phyloP scores from a whole-genome alignment of 192 early-diverging fungal species.

The Cladochytrium replicatum region DNA sequence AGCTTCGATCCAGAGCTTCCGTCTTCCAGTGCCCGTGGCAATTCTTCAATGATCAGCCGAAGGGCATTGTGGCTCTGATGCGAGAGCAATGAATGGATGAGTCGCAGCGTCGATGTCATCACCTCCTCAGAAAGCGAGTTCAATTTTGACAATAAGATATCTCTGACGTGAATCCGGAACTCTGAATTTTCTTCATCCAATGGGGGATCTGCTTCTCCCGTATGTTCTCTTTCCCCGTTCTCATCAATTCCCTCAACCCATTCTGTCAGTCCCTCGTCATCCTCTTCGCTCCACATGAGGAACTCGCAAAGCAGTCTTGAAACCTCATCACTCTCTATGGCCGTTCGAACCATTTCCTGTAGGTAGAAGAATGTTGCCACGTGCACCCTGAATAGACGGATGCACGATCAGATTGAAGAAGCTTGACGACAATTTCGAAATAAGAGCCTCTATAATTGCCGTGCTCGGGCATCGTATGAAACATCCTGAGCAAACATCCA shows the following conservation, averaged over 20 bases:
- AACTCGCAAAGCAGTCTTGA: constrained; percentile 66
- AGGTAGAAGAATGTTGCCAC: constrained; percentile 85
- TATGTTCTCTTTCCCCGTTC: too few relatives aligned
- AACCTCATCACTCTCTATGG: constrained; percentile 59
- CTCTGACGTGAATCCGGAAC: constrained; percentile 26
- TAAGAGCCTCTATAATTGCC: too few relatives aligned
- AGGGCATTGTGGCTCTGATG: constrained; percentile 70
- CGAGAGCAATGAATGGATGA: constrained; percentile 64
- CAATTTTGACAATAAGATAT: constrained; percentile 76
- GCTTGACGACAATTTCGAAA: constrained; percentile 55
- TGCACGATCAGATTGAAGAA: constrained; percentile 76
- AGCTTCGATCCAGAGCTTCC: too few relatives aligned
- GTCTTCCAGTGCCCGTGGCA: too few relatives aligned
- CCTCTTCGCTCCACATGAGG: constrained; percentile 58
- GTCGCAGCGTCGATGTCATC: constrained; percentile 69
- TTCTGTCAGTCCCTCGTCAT: constrained; percentile 34
- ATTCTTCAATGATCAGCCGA: constrained; percentile 58
- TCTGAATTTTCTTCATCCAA: constrained; percentile 7
- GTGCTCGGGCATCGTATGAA: too few relatives aligned
- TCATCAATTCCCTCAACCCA: too few relatives aligned
- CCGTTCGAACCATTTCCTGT: constrained; percentile 63
- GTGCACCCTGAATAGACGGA: constrained; percentile 70
- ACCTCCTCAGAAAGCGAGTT: constrained; percentile 79
- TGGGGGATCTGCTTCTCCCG: too few relatives aligned
- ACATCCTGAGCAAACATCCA: too few relatives aligned